Conservation (phyloP, 1,284 basidiomycete genomes). For the Acaromyces ingoldii region DNA sequence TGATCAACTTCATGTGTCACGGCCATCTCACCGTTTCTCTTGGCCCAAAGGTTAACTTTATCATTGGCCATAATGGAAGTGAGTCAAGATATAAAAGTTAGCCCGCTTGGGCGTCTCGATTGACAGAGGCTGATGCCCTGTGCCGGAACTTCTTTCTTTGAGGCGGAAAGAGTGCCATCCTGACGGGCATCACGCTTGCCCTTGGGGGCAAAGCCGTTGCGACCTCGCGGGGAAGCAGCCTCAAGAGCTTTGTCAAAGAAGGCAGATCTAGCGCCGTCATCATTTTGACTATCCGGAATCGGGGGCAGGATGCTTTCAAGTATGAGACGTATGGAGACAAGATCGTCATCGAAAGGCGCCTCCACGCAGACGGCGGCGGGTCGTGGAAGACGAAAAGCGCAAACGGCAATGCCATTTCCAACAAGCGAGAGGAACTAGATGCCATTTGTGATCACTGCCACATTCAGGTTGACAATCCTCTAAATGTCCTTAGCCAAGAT, state of each 20-base stretch:
- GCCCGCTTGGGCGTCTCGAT: too few species aligned
- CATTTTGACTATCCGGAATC: conserved; percentile 74
- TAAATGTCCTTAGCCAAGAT: conserved; percentile 67
- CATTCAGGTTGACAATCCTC: conserved; percentile 93
- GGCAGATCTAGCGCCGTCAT: conserved; percentile 76
- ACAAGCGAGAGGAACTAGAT: conserved; percentile 77
- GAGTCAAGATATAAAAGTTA: too few species aligned
- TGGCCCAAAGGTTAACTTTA: conserved; percentile 89
- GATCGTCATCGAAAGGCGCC: conserved; percentile 77
- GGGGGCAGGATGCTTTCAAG: conserved; percentile 80
- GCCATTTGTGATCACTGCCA: conserved; percentile 91
- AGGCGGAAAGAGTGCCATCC: conserved; percentile 86
- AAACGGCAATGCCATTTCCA: conserved; percentile 65
- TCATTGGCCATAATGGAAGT: conserved; percentile 72
- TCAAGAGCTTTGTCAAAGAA: conserved; percentile 83
- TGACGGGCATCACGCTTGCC: conserved; percentile 87
- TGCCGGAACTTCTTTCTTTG: too few species aligned
- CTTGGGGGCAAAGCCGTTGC: conserved; percentile 84
- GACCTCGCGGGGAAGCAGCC: conserved; percentile 72
- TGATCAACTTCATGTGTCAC: conserved; percentile 97
- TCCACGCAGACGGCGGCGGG: conserved; percentile 68
- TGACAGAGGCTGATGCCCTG: too few species aligned
- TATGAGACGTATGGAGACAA: conserved; percentile 74
- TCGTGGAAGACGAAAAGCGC: conserved; percentile 75
- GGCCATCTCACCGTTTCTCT: conserved; percentile 68